Evolutionary conservation across 192 early-diverging fungal species (phyloP), one percentile per base, ranked within the genome.

Genomic region (Coemansia sp.): DNA sequence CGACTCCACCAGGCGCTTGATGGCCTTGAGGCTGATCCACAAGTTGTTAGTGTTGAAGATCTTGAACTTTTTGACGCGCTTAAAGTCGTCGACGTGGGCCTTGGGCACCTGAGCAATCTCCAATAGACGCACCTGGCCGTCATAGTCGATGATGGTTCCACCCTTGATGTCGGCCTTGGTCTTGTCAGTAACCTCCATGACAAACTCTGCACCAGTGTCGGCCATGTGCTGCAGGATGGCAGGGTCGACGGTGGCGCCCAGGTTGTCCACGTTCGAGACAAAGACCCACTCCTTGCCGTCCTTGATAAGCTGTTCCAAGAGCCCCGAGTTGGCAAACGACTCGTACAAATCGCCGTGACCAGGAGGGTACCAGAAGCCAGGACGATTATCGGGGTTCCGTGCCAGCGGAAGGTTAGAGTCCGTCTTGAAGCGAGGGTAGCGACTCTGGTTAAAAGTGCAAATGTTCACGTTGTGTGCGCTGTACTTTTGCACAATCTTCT

Each of bases 121-220:
- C 9, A 98, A 85, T 38, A 99, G 86, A 37, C 95, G 90, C 66
- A 99, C 89, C 61, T 86, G 83, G 27, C 94, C 96, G 64, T 98
- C 95, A 83, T 99, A 97, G 69, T 99, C 95, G 67, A 99, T 95
- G 24, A 99, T 82, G n/a, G 98, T 99, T 69, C 98, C 96, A 69
- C 96, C 98, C 89, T 99, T 99, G 82, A 99, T 92, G 78, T 99
- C 98, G 34, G 96, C 94, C 86, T 97, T 95, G 49, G 95, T 99
- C 89, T 99, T 99, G 88, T 99, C 93, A 5, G 95, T 98, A 18
- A 99, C 94, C 78, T 99, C 98, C 98, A 99, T 99, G 50, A 98
- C 84, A 75, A 97, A 99, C 75, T 97, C 96, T 47, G 95, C 87
- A 15, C 85, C 90, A 52, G 90, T 89, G 43, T 87, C 85, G 37